phyloP scores from a whole-genome alignment of 1,284 basidiomycete genomes.

The Puccinia polysora region DNA sequence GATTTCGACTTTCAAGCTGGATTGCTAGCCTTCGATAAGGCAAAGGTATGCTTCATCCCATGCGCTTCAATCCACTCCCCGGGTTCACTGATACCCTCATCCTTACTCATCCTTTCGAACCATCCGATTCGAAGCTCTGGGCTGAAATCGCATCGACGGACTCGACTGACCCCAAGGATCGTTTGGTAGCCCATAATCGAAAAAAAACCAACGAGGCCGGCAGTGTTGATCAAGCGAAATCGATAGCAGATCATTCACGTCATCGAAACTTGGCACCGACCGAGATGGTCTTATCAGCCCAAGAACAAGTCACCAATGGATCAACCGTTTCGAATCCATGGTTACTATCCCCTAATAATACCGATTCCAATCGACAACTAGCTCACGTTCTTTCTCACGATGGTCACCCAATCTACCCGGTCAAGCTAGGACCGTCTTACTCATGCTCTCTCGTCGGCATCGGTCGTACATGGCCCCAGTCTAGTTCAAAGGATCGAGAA shows the following conservation, averaged over 20 bases:
- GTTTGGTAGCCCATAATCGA: constrained; percentile 32
- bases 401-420: constrained; percentile 29
- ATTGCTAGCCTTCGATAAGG: constrained; percentile 39
- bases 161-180: constrained; percentile 36
- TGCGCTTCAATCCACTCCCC: neutral
- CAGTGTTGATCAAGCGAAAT: neutral
- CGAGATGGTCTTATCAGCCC: constrained; percentile 31
- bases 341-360: neutral
- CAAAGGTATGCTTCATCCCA: constrained; percentile 17
- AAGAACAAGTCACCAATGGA: constrained; percentile 39
- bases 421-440: constrained; percentile 26
- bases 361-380: neutral
- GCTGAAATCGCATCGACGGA: constrained; percentile 35
- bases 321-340: constrained; percentile 20
- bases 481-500: constrained; percentile 37
- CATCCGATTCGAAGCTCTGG: constrained; percentile 18
- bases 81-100: neutral
- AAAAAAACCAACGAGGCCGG: constrained; percentile 25
- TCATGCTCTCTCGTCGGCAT: constrained; percentile 22
- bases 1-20: constrained; percentile 43
- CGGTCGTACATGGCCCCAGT: constrained; percentile 27
- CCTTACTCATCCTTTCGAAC: neutral
- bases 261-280: constrained; percentile 33
- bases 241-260: neutral
- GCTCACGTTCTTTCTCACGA: constrained; percentile 26